These are phyloP conservation scores for Glycine tomentella DNA, from an alignment of 306 rosid genomes.

Conservation along the genomic window DNA sequence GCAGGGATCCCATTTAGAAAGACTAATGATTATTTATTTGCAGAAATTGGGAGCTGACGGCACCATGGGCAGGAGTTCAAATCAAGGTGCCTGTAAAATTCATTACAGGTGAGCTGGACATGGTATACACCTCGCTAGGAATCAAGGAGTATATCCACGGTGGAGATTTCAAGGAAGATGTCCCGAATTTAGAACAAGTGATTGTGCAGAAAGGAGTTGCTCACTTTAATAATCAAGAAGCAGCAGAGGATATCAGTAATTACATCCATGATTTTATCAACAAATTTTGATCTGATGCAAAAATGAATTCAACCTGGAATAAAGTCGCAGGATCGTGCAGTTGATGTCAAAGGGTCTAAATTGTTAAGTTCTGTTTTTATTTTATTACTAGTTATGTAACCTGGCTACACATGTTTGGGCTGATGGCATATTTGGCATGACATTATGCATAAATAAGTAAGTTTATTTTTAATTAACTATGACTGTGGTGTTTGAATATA, in stretches of 20 bases:
- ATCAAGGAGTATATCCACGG: slow-evolving; percentile 35
- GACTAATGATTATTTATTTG: no score
- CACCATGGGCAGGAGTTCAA: slow-evolving; percentile 16
- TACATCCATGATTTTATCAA: slow-evolving; percentile 38
- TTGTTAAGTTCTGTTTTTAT: not conserved
- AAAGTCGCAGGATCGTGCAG: no score
- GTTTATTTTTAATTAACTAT: not conserved
- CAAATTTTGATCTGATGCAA: slow-evolving; percentile 17
- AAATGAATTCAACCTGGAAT: no score
- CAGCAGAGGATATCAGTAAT: slow-evolving; percentile 17
- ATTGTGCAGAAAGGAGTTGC: slow-evolving; percentile 47
- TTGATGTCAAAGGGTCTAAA: no score
- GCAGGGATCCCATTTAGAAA: no score
- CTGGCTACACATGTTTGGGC: not conserved
- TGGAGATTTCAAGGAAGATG: slow-evolving; percentile 50
- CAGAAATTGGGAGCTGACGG: not conserved
- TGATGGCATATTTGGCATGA: not conserved
- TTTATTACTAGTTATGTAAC: not conserved
- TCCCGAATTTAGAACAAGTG: slow-evolving; percentile 50
- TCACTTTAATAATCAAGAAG: slow-evolving; percentile 47
- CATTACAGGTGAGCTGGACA: no score
- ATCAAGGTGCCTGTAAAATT: not conserved
- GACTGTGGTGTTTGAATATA: not conserved
- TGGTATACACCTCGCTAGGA: no score
- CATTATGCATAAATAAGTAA: not conserved